Base-by-base conservation (phyloP, 1,139 yeast species). In the Yamadazyma trypodendri region DNA sequence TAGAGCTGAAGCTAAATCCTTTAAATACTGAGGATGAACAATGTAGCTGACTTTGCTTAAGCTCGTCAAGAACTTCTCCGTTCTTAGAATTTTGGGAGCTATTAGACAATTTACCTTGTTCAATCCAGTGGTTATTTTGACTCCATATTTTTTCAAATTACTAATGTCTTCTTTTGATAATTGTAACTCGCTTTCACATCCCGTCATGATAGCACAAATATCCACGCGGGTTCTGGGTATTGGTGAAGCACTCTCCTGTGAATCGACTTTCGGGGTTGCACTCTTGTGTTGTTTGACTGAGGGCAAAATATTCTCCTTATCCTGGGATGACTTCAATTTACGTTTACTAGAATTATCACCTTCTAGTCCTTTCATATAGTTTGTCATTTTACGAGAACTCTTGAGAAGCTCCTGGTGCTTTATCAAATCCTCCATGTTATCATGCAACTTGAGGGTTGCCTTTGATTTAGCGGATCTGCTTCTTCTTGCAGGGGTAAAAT, bases 81-180 rank as follows among this genome's bases (percentile, higher is more conserved):
- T 92, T 46, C 97, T 73, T 49, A 84, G 59, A 10, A 84, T 72
- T 44, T 80, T 79, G 1, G 97, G 96, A 0, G 97, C 92, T 13
- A 90, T 68, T 8, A 84, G 65, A 28, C 82, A 63, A 49, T 79
- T 74, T 17, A 64, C 53, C 29, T 49, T 58, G 5, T 27, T 15
- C 5, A 49, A 46, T 23, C 61, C 60, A 28, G 63, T 66, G 17
- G 63, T 57, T 9, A 77, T 72, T 28, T 66, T 69, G 11, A 74
- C 59, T 2, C 75, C 72, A 10, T 74, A 56, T 2, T 42, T 40
- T 10, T 57, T 46, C 17, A 71, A 51, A 20, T 52, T 56, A 13
- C 48, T 34, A 3, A 53, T 39, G 34, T 69, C 72, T 1, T 52
- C 48, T 64, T 80, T 44, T 49, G 47, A 41, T 49, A 70, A 41